These are phyloP conservation scores for Primulina eburnea DNA, from an alignment of 257 asterid genomes.

Conservation along the genomic window DNA sequence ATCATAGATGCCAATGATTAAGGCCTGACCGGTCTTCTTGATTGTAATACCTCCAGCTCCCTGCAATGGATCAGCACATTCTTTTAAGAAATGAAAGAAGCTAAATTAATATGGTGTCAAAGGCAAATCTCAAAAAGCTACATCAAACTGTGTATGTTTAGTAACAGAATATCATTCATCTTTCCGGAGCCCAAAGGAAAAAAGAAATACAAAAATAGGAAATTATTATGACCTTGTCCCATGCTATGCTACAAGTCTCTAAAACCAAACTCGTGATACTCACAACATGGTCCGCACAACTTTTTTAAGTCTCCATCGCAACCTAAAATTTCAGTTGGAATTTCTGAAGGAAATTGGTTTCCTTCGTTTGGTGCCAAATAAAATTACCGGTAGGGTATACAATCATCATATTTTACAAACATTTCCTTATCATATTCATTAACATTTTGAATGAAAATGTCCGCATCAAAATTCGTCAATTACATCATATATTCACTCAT, in stretches of 20 bases:
- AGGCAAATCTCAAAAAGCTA: constrained; percentile 16
- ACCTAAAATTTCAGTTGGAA: not conserved
- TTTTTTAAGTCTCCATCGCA: not conserved
- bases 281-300: not conserved
- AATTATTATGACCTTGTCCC: not conserved
- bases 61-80: constrained; percentile 30
- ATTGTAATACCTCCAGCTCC: constrained; percentile 75
- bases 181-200: not conserved
- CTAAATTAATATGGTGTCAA: not conserved
- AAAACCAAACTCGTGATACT: not conserved
- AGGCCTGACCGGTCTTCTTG: constrained; percentile 59
- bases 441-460: not conserved
- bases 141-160: not conserved
- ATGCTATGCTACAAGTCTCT: not conserved
- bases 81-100: constrained; percentile 7
- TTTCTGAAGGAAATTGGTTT: not conserved
- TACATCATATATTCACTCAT: not conserved
- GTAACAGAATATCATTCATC: not conserved
- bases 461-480: not conserved
- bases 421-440: not conserved
- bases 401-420: not conserved
- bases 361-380: not conserved
- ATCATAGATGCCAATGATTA: constrained; percentile 63
- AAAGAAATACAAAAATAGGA: not conserved
- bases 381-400: not conserved